These are phyloP conservation scores for Cystoderma amianthinum DNA, from an alignment of 768 basidiomycete species.

Conservation along the genomic window DNA sequence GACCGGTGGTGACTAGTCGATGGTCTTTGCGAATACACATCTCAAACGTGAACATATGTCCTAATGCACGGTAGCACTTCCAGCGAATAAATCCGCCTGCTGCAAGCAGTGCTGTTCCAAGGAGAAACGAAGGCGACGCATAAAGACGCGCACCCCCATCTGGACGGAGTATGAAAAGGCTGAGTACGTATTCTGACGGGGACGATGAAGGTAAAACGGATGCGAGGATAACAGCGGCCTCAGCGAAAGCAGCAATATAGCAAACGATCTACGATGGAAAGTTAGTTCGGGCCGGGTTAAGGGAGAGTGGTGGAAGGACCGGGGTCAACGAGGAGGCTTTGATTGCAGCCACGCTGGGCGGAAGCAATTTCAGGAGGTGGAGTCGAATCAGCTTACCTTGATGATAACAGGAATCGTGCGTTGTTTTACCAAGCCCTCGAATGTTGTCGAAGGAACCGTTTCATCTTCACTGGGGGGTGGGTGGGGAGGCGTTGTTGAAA, in stretches of 20 bases:
- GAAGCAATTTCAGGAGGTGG: too few relatives aligned
- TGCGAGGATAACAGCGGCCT: conserved; percentile 11
- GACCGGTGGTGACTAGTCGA: conserved; percentile 15
- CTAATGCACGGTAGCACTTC: conserved; percentile 7
- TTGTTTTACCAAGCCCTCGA: too few relatives aligned
- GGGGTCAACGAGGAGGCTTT: too few relatives aligned
- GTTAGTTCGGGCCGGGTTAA: too few relatives aligned
- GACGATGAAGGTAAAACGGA: conserved; percentile 5
- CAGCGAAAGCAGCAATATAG: conserved; percentile 10
- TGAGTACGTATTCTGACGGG: conserved; percentile 3
- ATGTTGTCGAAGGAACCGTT: too few relatives aligned
- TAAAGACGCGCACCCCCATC: conserved; percentile 1
- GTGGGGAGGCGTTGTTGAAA: too few relatives aligned
- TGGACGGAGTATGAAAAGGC: conserved; percentile 2
- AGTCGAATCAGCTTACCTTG: too few relatives aligned
- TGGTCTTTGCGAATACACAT: conserved; percentile 24
- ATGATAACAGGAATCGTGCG: too few relatives aligned
- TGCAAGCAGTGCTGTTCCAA: conserved; percentile 7
- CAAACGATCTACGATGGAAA: conserved; percentile 15
- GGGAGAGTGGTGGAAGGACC: too few relatives aligned
- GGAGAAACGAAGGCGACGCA: conserved; percentile 4
- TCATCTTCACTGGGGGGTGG: too few relatives aligned
- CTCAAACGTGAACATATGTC: conserved; percentile 16
- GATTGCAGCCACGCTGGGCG: too few relatives aligned
- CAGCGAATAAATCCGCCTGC: conserved; percentile 4